Conservation (phyloP, 169 alveolate genomes). For the Cryptosporidium ryanae region DNA sequence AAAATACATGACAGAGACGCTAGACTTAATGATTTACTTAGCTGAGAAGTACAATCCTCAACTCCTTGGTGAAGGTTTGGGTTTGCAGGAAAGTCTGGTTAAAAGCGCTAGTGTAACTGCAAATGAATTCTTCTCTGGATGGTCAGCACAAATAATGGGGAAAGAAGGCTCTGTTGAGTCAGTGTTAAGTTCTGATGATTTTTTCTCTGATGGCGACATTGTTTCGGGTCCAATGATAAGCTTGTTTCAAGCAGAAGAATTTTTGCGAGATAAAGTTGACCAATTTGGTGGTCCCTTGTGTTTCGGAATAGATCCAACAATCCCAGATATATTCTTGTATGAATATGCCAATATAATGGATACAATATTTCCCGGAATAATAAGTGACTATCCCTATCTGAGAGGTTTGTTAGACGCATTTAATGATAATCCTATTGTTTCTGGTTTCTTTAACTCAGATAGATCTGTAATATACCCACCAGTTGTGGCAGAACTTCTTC, state of each 20-base stretch:
- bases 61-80: conserved; percentile 49
- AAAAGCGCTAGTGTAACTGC: conserved; percentile 8
- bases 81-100: conserved; percentile 1
- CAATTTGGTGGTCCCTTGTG: conserved; percentile 60
- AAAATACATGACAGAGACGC: conserved; percentile 48
- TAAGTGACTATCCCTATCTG: conserved; percentile 30
- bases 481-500: conserved; percentile 17
- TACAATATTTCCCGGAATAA: conserved; percentile 50
- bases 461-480: conserved; percentile 69
- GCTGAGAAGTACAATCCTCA: conserved; percentile 43
- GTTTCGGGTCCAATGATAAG: conserved; percentile 42
- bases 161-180: conserved; percentile 53
- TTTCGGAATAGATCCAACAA: conserved; percentile 44
- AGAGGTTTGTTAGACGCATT: conserved; percentile 61
- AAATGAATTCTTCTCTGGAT: conserved; percentile 22
- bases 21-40: conserved; percentile 41
- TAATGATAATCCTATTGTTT: conserved; percentile 35
- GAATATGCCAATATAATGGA: conserved; percentile 33
- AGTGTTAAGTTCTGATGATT: conserved; percentile 31
- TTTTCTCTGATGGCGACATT: conserved; percentile 15
- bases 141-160: conserved; percentile 12
- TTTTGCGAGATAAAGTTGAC: conserved; percentile 20
- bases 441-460: conserved; percentile 31
- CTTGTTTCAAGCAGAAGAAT: conserved; percentile 27
- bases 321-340: conserved; percentile 42